Evolutionary conservation across 805 yeast genomes (phyloP).

Genomic region (Candida morakotiae): DNA sequence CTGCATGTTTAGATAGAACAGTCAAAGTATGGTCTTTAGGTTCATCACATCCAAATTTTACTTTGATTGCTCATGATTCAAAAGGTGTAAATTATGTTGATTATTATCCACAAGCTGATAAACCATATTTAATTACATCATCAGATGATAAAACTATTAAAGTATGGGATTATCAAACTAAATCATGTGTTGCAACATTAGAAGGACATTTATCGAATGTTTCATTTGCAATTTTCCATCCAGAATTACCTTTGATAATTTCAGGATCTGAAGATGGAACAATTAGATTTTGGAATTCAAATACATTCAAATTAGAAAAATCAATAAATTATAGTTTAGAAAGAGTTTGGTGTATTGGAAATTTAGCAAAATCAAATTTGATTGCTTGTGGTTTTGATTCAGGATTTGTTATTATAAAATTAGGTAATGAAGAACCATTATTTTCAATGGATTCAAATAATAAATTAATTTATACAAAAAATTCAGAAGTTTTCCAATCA

Average conservation of each 20-base stretch:
- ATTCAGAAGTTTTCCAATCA: conserved; percentile 82
- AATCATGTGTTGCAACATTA: conserved; percentile 88
- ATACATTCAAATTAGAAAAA: conserved; percentile 90
- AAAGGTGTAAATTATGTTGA: conserved; percentile 96
- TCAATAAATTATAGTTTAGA: conserved; percentile 88
- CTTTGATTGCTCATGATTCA: conserved; percentile 84
- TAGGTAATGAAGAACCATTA: conserved; percentile 94
- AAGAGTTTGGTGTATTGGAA: conserved; percentile 92
- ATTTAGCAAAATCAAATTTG: conserved; percentile 66
- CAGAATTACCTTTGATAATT: conserved; percentile 90
- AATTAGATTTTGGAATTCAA: conserved; percentile 90
- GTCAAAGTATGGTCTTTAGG: conserved; percentile 97
- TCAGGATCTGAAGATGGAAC: conserved; percentile 98
- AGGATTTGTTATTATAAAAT: conserved; percentile 81
- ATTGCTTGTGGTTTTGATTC: conserved; percentile 93
- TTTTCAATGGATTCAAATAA: conserved; percentile 92
- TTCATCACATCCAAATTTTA: conserved; percentile 82
- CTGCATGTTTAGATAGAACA: conserved; percentile 93
- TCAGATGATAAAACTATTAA: conserved; percentile 88
- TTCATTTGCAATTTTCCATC: conserved; percentile 95
- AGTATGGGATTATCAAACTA: conserved; percentile 96
- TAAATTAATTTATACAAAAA: conserved; percentile 86
- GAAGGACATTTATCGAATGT: conserved; percentile 94
- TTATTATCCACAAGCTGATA: conserved; percentile 95
- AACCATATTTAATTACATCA: conserved; percentile 89